phyloP scores from a whole-genome alignment of 2,329 filamentous ascomycete genomes.

The Xylaria hypoxylon region DNA sequence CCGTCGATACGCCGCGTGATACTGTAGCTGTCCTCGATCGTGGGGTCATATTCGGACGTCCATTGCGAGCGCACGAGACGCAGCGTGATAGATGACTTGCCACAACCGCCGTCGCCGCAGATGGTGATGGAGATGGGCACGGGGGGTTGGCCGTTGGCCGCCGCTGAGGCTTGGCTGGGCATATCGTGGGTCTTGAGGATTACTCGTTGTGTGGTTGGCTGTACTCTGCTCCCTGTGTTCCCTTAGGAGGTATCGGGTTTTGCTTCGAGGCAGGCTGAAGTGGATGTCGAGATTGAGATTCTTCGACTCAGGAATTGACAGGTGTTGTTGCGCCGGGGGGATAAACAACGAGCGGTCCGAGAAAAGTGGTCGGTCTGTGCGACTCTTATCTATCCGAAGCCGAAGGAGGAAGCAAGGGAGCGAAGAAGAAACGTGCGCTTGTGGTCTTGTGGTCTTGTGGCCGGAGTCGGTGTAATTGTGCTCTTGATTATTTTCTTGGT shows the following conservation, averaged over 20 bases:
- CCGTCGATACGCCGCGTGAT: slow-evolving; percentile 85
- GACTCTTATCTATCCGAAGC: slow-evolving; percentile 13
- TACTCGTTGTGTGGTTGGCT: not conserved
- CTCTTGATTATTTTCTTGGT: slow-evolving; percentile 5
- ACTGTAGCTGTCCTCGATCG: slow-evolving; percentile 86
- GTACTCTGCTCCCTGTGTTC: not conserved
- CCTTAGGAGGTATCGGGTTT: not conserved
- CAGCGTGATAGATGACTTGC: slow-evolving; percentile 86
- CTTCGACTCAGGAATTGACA: not conserved
- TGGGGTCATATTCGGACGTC: slow-evolving; percentile 85
- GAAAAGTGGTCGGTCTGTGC: not conserved
- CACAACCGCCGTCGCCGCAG: slow-evolving; percentile 86
- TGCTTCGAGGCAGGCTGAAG: not conserved
- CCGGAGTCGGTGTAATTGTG: slow-evolving; percentile 17
- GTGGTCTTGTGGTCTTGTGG: too few relatives aligned
- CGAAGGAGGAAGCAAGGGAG: slow-evolving; percentile 1
- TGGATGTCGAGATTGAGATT: not conserved
- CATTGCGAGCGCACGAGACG: slow-evolving; percentile 84
- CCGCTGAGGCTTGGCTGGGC: slow-evolving; percentile 20
- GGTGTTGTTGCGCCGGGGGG: slow-evolving; percentile 5
- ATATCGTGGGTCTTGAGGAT: slow-evolving; percentile 13
- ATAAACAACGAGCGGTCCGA: not conserved
- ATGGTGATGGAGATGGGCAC: slow-evolving; percentile 80
- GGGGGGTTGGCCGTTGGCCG: slow-evolving; percentile 52
- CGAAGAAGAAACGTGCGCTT: slow-evolving; percentile 20